These are phyloP conservation scores for Globisporangium paddicum DNA, from an alignment of 352 stramenopile genomes.

Conservation along the genomic window DNA sequence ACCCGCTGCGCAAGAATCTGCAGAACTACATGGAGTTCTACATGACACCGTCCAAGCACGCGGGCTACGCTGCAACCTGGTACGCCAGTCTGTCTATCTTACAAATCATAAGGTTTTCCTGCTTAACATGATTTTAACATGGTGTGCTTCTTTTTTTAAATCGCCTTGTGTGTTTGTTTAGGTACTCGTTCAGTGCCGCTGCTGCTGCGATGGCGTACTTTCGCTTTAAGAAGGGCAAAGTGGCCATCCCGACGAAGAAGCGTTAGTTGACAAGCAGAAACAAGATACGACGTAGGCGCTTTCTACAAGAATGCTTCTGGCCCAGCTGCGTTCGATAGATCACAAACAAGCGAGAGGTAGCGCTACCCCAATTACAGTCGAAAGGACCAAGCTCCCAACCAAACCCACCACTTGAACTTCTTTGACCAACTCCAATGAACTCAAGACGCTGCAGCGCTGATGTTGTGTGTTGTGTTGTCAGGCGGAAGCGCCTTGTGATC, in stretches of 20 bases:
- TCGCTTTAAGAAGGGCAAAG: constrained; percentile 58
- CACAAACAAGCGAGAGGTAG: no score
- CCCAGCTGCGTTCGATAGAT: no score
- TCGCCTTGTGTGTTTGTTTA: constrained; percentile 15
- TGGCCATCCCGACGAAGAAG: constrained; percentile 8
- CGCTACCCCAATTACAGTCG: no score
- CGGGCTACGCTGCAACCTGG: constrained; percentile 79
- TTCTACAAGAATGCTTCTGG: no score
- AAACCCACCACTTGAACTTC: no score
- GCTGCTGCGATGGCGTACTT: constrained; percentile 64
- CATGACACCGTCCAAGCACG: constrained; percentile 87
- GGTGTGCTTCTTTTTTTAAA: background rate
- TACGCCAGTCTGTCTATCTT: no score
- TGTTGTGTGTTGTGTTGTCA: no score
- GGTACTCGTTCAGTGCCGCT: constrained; percentile 78
- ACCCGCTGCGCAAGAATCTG: constrained; percentile 71
- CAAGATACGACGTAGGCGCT: background rate
- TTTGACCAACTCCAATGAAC: no score
- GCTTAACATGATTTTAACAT: background rate
- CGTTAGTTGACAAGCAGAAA: background rate
- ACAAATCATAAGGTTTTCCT: background rate
- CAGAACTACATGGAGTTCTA: constrained; percentile 84
- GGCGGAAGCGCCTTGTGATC: no score
- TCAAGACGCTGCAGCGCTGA: no score
- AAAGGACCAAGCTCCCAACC: no score